Conservation (phyloP, 202 grass and related monocot genomes). For the Eragrostis tef region DNA sequence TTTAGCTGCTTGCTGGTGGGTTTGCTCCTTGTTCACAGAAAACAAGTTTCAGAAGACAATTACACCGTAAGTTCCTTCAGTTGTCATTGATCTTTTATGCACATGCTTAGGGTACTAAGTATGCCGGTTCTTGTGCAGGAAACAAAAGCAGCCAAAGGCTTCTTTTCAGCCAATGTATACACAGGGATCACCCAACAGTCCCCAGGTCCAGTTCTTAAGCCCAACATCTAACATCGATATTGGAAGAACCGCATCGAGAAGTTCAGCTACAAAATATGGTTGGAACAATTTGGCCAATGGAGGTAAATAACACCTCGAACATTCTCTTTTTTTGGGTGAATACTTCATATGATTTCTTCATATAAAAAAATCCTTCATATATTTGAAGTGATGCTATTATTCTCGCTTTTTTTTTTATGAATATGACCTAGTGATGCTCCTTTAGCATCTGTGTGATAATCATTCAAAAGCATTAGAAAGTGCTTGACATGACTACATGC, state of each 20-base stretch:
- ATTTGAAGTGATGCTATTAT: conserved; percentile 3
- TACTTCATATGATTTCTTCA: not conserved
- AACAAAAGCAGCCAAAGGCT: conserved; percentile 49
- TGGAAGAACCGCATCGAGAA: conserved; percentile 48
- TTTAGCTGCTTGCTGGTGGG: conserved; percentile 62
- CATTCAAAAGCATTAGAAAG: not conserved
- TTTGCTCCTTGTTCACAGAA: conserved; percentile 59
- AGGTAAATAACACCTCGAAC: conserved; percentile 51
- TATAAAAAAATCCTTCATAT: not conserved
- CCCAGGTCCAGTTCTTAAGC: conserved; percentile 71
- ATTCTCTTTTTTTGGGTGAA: not conserved
- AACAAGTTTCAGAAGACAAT: conserved; percentile 34
- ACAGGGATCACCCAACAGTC: conserved; percentile 54
- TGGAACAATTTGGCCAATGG: conserved; percentile 58
- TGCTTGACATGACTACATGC: conserved; percentile 7
- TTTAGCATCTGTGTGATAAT: no score
- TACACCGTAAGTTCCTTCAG: conserved; percentile 54
- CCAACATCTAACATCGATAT: conserved; percentile 46
- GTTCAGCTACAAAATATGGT: conserved; percentile 54
- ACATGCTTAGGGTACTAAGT: conserved; percentile 33
- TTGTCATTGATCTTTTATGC: conserved; percentile 26
- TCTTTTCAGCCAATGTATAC: conserved; percentile 48
- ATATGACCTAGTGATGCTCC: not conserved
- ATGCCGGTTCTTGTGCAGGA: conserved; percentile 50
- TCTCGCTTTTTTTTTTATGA: no score